Conservation (phyloP, 371 early-diverging fungal genomes). For the Rhizopus delemar region DNA sequence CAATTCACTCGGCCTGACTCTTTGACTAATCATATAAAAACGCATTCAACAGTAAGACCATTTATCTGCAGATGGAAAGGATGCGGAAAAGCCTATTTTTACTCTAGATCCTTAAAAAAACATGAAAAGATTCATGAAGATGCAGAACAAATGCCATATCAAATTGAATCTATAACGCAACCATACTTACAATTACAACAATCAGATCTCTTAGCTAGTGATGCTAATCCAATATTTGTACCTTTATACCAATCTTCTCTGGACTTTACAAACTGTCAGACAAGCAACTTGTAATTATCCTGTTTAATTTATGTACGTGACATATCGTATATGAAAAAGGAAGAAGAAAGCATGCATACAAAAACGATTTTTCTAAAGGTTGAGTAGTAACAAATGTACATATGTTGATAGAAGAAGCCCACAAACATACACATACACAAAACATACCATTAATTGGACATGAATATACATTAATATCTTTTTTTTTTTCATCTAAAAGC, state of each 20-base stretch:
- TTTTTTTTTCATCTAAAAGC: too few species aligned
- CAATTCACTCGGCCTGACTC: constrained; percentile 79
- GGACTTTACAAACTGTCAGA: neutral
- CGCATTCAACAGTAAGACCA: constrained; percentile 68
- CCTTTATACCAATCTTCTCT: neutral
- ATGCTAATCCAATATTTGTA: neutral
- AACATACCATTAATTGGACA: too few species aligned
- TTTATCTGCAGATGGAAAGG: constrained; percentile 51
- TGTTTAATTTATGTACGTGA: neutral
- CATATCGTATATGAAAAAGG: too few species aligned
- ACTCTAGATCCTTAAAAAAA: constrained; percentile 67
- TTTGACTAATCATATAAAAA: constrained; percentile 77
- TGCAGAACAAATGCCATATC: neutral
- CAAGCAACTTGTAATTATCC: neutral
- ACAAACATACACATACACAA: too few species aligned
- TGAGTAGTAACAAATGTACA: too few species aligned
- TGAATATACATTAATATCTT: too few species aligned
- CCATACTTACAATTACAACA: neutral
- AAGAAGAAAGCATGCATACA: too few species aligned
- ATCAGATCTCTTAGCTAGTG: neutral
- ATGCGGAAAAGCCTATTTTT: constrained; percentile 69
- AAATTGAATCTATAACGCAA: neutral
- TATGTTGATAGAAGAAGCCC: too few species aligned
- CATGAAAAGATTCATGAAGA: constrained; percentile 52
- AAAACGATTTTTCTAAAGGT: too few species aligned